Percentiles rank a stretch among this genome's conserved stretches.
Conservation (phyloP, 176 grass and related monocot species). For the Puya raimondii region DNA sequence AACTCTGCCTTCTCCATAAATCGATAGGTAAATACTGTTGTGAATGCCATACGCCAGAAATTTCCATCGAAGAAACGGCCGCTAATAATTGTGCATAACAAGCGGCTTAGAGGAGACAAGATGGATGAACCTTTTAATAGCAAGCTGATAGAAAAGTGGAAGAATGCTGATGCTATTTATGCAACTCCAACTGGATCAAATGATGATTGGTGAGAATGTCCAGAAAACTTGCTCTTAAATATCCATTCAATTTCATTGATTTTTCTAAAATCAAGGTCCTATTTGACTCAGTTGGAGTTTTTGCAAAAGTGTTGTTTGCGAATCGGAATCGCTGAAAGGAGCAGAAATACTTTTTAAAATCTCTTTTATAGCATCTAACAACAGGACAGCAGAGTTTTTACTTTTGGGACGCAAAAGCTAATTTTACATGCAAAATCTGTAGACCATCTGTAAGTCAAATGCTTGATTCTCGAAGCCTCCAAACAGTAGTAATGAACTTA, state of each 20-base stretch:
- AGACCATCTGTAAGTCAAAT: no score
- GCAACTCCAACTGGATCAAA: conserved; percentile 67
- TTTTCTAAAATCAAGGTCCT: background rate
- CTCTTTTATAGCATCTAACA: no score
- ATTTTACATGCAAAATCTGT: no score
- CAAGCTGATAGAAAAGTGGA: conserved; percentile 51
- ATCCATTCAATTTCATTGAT: background rate
- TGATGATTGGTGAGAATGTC: conserved; percentile 58
- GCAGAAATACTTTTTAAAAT: no score
- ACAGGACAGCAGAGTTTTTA: no score
- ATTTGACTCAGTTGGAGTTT: no score
- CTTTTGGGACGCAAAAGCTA: no score
- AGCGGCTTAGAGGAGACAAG: conserved; percentile 37
- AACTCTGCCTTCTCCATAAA: background rate
- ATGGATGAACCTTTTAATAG: conserved; percentile 30
- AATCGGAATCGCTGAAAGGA: no score
- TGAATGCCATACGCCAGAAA: conserved; percentile 37
- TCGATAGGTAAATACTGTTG: conserved; percentile 48
- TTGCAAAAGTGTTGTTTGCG: no score
- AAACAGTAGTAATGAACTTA: no score
- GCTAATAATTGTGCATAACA: conserved; percentile 56
- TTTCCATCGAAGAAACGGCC: conserved; percentile 39
- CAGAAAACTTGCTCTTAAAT: conserved; percentile 7
- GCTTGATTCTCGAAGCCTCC: no score
- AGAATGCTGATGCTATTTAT: conserved; percentile 49